phyloP scores from a whole-genome alignment of 140 eudicot species.

The Ambrosia hybrid region DNA sequence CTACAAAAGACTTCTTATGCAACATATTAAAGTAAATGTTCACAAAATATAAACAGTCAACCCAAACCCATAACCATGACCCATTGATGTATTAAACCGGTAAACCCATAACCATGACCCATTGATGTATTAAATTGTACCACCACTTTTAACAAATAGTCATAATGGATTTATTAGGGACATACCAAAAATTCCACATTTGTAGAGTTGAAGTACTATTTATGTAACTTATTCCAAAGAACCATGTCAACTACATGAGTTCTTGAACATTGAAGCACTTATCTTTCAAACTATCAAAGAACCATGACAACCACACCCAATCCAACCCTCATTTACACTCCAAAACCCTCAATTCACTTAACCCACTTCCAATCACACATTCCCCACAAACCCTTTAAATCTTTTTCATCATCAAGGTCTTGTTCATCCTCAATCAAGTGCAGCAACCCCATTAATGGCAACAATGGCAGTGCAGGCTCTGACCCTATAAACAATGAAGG shows the following conservation, averaged over 20 bases:
- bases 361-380: constrained; percentile 7
- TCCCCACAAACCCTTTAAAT: constrained; percentile 20
- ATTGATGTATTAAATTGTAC: no score
- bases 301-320: constrained; percentile 40
- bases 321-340: constrained; percentile 36
- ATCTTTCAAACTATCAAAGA: constrained; percentile 20
- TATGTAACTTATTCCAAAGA: not conserved
- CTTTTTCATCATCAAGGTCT: constrained; percentile 14
- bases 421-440: constrained; percentile 28
- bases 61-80: no score
- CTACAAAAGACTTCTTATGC: no score
- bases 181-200: no score
- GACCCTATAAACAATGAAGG: constrained; percentile 20
- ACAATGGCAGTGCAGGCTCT: constrained; percentile 11
- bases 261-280: constrained; percentile 1
- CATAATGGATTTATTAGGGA: no score
- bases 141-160: no score
- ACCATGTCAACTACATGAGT: not conserved
- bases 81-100: no score
- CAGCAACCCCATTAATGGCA: constrained; percentile 17
- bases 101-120: no score
- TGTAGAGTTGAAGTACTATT: no score
- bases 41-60: no score
- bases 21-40: no score
- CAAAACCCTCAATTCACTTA: constrained; percentile 24